These are phyloP conservation scores for Gymnopus androsaceus DNA, from an alignment of 1,284 basidiomycete genomes.

Conservation along the genomic window DNA sequence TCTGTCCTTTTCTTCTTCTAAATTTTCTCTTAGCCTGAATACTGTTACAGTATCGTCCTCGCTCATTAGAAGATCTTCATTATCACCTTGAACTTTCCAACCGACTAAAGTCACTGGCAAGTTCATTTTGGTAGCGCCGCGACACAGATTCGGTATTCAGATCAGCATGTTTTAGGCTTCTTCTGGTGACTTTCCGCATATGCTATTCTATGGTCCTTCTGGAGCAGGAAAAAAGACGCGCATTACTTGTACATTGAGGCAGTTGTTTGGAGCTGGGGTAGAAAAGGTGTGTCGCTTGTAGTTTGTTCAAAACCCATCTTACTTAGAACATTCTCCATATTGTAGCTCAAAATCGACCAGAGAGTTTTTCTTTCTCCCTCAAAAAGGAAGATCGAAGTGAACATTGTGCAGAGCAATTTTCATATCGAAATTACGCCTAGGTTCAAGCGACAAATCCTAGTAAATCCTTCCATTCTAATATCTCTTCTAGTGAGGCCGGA, in stretches of 20 bases:
- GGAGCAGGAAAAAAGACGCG: constrained; percentile 99
- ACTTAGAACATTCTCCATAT: constrained; percentile 1
- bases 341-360: constrained; percentile 96
- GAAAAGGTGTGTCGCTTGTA: constrained; percentile 72
- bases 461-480: background rate
- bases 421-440: constrained; percentile 98
- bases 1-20: constrained; percentile 25
- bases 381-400: constrained; percentile 93
- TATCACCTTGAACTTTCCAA: constrained; percentile 86
- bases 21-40: constrained; percentile 4
- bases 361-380: constrained; percentile 94
- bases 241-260: constrained; percentile 85
- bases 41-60: constrained; percentile 76
- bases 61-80: constrained; percentile 82
- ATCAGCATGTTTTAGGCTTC: constrained; percentile 55
- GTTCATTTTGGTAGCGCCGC: constrained; percentile 27
- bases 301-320: background rate
- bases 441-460: constrained; percentile 39
- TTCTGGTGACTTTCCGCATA: constrained; percentile 95
- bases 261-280: constrained; percentile 90
- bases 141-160: too few species aligned
- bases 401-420: constrained; percentile 96
- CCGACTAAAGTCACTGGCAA: constrained; percentile 79
- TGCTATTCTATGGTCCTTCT: constrained; percentile 96
- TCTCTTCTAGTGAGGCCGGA: constrained; percentile 80